These are phyloP conservation scores for Pezicula neosporulosa DNA, from an alignment of 2,329 filamentous ascomycete species.

Conservation along the genomic window DNA sequence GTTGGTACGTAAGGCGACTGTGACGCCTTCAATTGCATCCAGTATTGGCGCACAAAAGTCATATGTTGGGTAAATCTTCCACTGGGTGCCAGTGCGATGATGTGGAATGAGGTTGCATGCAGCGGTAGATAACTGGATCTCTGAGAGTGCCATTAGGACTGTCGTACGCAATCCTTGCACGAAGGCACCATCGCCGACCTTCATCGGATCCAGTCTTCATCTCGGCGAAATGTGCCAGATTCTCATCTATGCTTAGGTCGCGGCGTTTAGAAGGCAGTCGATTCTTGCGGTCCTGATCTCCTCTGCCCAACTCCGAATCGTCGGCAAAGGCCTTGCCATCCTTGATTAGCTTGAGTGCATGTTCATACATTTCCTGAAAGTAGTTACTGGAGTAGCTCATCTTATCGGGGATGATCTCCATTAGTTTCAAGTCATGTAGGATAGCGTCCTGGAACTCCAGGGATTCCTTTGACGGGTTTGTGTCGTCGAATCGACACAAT, in stretches of 20 bases:
- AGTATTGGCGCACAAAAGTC: slow-evolving; percentile 83
- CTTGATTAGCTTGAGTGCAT: slow-evolving; percentile 79
- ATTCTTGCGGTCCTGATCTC: slow-evolving; percentile 81
- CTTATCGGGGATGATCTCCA: slow-evolving; percentile 86
- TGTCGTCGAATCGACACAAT: slow-evolving; percentile 92
- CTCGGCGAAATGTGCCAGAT: slow-evolving; percentile 79
- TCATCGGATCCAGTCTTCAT: slow-evolving; percentile 86
- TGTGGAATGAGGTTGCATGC: slow-evolving; percentile 92
- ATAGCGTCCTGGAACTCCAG: slow-evolving; percentile 95
- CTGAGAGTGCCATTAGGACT: slow-evolving; percentile 94
- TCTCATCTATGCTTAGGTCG: slow-evolving; percentile 77
- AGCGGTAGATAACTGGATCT: slow-evolving; percentile 96
- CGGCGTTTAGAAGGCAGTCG: slow-evolving; percentile 80
- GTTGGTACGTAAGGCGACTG: slow-evolving; percentile 77
- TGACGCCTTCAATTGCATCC: slow-evolving; percentile 77
- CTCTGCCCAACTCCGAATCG: slow-evolving; percentile 85
- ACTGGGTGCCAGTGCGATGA: slow-evolving; percentile 74
- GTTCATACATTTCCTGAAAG: slow-evolving; percentile 88
- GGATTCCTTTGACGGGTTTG: slow-evolving; percentile 96
- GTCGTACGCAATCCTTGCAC: slow-evolving; percentile 88
- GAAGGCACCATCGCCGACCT: slow-evolving; percentile 83
- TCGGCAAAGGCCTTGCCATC: slow-evolving; percentile 90
- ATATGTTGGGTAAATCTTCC: slow-evolving; percentile 87
- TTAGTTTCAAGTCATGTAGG: slow-evolving; percentile 82
- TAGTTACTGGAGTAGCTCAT: slow-evolving; percentile 95